phyloP scores from a whole-genome alignment of 192 early-diverging fungal species.

The Allomyces javanicus region DNA sequence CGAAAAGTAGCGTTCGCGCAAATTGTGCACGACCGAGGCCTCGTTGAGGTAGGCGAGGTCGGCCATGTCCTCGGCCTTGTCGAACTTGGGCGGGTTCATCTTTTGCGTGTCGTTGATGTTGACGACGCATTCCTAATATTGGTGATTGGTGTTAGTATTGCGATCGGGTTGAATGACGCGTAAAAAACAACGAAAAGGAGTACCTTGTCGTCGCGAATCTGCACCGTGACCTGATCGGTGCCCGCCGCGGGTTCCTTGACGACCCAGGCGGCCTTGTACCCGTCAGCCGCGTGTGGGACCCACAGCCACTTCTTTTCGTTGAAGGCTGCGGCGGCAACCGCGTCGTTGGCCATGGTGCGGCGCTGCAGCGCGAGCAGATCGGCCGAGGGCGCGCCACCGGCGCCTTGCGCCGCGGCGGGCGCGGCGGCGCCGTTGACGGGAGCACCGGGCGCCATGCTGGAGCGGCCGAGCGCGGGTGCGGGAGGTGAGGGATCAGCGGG shows the following conservation, averaged over 20 bases:
- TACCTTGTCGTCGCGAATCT: constrained; percentile 60
- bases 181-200: constrained; percentile 3
- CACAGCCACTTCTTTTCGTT: constrained; percentile 95
- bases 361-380: too few relatives aligned
- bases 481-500: too few relatives aligned
- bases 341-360: constrained; percentile 14
- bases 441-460: too few relatives aligned
- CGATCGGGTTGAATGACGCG: not conserved
- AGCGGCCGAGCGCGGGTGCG: too few relatives aligned
- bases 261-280: constrained; percentile 71
- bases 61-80: constrained; percentile 97
- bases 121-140: constrained; percentile 37
- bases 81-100: constrained; percentile 99
- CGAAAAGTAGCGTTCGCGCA: constrained; percentile 69
- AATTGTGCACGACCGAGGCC: constrained; percentile 94
- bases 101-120: constrained; percentile 69
- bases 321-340: constrained; percentile 56
- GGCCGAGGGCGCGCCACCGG: too few relatives aligned
- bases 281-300: constrained; percentile 80
- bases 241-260: constrained; percentile 32
- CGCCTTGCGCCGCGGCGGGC: too few relatives aligned
- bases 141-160: not conserved
- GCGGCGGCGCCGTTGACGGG: too few relatives aligned
- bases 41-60: constrained; percentile 92
- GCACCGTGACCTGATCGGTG: constrained; percentile 45